A percentile compares a stretch with the other conserved stretches of the same genome.
phyloP scores from a whole-genome alignment of 2,329 filamentous ascomycete genomes.

The Sodiomyces alkalinus region DNA sequence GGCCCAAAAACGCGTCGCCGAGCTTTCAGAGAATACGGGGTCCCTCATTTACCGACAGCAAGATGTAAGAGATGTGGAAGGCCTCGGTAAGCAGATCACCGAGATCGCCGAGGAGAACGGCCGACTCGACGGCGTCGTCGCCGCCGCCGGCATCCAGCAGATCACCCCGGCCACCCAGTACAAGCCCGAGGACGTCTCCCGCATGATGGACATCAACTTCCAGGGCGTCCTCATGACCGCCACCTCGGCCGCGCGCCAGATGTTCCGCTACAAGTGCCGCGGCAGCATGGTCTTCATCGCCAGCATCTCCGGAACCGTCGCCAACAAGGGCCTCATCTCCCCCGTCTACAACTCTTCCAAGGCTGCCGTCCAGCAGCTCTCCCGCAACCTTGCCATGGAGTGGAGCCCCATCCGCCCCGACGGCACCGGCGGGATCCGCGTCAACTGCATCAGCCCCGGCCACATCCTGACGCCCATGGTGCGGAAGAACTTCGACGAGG shows the following conservation, averaged over 20 bases:
- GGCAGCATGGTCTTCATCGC: slow-evolving; percentile 43
- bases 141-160: slow-evolving; percentile 38
- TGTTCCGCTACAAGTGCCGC: slow-evolving; percentile 32
- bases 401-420: slow-evolving; percentile 33
- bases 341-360: slow-evolving; percentile 54
- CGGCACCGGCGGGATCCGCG: slow-evolving; percentile 40
- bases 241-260: slow-evolving; percentile 52
- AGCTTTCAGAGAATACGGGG: too few relatives aligned
- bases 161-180: slow-evolving; percentile 55
- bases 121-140: slow-evolving; percentile 26
- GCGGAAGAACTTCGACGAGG: slow-evolving; percentile 51
- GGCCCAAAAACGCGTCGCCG: slow-evolving; percentile 43
- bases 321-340: slow-evolving; percentile 45
- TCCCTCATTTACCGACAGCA: slow-evolving; percentile 51
- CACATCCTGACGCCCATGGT: slow-evolving; percentile 54
- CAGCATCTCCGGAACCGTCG: slow-evolving; percentile 38
- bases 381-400: slow-evolving; percentile 45
- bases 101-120: slow-evolving; percentile 41
- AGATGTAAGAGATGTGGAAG: slow-evolving; percentile 47
- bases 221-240: slow-evolving; percentile 57
- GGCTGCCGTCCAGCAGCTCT: slow-evolving; percentile 48
- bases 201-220: slow-evolving; percentile 56
- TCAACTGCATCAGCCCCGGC: slow-evolving; percentile 24
- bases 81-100: slow-evolving; percentile 41
- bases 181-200: slow-evolving; percentile 35